Base-by-base conservation (phyloP, 164 flowering plant genomes). In the Litsea cubeba region DNA sequence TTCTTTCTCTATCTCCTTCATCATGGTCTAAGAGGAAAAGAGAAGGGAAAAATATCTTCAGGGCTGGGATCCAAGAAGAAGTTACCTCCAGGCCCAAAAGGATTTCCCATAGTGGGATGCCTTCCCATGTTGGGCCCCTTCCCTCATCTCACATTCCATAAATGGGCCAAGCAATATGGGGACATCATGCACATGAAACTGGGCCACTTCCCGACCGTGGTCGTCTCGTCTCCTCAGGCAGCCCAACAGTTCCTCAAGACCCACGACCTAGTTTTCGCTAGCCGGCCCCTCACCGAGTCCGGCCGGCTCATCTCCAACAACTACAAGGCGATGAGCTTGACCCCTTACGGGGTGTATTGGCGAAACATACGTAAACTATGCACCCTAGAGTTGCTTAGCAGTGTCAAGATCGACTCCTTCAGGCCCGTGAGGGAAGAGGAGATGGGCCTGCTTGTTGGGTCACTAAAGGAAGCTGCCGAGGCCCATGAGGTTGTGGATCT, bases 391-490 rank as follows among this genome's bases (percentile, higher is more conserved):
- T 24, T 25, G 67, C 67, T 64, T 60, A 64, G 67, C 35, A 64
- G 26, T 26, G 26, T 25, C 35, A 64, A 64, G 67, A 23, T 64
- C 18, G 67, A 64, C 14, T 64, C 67, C 4, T 83, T 81, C 24
- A 68, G 60, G 17, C 22, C 77, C 12, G 69, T 75, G 82, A 81
- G 86, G 65, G 76, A 7, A 49, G 75, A 81, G 40, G 86, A 83
- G 60, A 6, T 81, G 46, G 62, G 73, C 1, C 12, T 74, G 0
- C 68, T 81, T 10, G 26, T 83, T 1, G 63, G 65, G 11, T n/a
- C 67, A 72, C 78, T 2, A 57, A 81, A 46, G 54, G 54, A 75
- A 0, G 80, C 76, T 6, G 72, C 83, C 18, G 17, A 8, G 1
- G 65, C 63, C 6, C 65, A 57, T 26, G 60, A 14, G 2, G 57